Conservation (phyloP, 1,284 basidiomycete species). For the Pseudozyma sp. region DNA sequence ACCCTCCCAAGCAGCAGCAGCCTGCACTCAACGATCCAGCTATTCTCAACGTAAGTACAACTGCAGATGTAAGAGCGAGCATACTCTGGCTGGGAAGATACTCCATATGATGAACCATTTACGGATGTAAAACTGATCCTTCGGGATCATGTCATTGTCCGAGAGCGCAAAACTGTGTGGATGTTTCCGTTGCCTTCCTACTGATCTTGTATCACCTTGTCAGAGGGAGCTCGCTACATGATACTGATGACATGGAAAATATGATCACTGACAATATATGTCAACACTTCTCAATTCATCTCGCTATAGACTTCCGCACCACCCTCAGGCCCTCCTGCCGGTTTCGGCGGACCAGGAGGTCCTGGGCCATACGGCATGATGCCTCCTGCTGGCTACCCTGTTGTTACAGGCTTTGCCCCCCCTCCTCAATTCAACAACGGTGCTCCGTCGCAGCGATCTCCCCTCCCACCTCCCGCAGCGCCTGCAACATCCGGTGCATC, state of each 20-base stretch:
- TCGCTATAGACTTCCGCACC: slow-evolving; percentile 26
- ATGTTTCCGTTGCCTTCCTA: slow-evolving; percentile 81
- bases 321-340: slow-evolving; percentile 21
- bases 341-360: slow-evolving; percentile 19
- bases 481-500: slow-evolving; percentile 18
- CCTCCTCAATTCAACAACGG: slow-evolving; percentile 48
- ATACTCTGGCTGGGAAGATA: neutral
- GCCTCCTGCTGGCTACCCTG: slow-evolving; percentile 36
- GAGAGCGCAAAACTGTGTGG: slow-evolving; percentile 80
- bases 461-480: slow-evolving; percentile 17
- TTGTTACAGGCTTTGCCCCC: slow-evolving; percentile 32
- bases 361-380: slow-evolving; percentile 38
- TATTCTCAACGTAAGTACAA: slow-evolving; percentile 60
- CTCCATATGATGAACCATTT: slow-evolving; percentile 70
- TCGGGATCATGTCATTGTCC: slow-evolving; percentile 71
- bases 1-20: slow-evolving; percentile 50
- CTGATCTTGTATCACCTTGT: slow-evolving; percentile 70
- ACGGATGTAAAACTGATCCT: slow-evolving; percentile 76
- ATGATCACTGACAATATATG: slow-evolving; percentile 8
- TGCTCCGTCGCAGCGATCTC: slow-evolving; percentile 23
- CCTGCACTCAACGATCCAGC: slow-evolving; percentile 59
- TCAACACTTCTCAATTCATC: neutral
- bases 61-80: neutral
- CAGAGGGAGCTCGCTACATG: slow-evolving; percentile 5
- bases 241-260: neutral